These are phyloP conservation scores for Coemansia sp. DNA, from an alignment of 192 early-diverging fungal genomes.

Conservation along the genomic window DNA sequence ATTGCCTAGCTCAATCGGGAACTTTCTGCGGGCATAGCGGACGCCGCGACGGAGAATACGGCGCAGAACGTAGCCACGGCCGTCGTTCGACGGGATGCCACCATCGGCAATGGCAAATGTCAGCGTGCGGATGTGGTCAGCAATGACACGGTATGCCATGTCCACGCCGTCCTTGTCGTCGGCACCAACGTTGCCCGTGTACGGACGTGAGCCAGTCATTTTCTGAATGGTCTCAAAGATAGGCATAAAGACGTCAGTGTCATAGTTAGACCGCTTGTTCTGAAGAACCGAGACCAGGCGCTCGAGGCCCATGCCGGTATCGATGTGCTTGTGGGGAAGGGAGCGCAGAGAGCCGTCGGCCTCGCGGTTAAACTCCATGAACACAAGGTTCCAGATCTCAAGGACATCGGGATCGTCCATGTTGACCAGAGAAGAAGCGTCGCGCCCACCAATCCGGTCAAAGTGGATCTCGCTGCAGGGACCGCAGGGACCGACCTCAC, in stretches of 20 bases:
- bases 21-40: constrained; percentile 90
- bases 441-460: constrained; percentile 92
- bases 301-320: constrained; percentile 97
- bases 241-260: constrained; percentile 89
- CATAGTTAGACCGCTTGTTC: constrained; percentile 95
- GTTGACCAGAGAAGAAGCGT: constrained; percentile 88
- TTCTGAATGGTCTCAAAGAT: constrained; percentile 81
- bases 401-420: constrained; percentile 96
- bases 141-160: constrained; percentile 97
- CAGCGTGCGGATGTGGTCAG: constrained; percentile 95
- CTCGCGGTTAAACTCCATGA: constrained; percentile 99
- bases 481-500: constrained; percentile 94
- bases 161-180: constrained; percentile 94
- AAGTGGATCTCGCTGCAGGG: constrained; percentile 98
- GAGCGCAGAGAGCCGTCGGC: constrained; percentile 78
- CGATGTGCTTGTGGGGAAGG: constrained; percentile 95
- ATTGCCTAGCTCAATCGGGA: constrained; percentile 80
- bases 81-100: constrained; percentile 95
- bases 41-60: constrained; percentile 93
- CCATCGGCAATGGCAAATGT: constrained; percentile 97
- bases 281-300: constrained; percentile 93
- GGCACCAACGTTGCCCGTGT: constrained; percentile 81
- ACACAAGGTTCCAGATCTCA: constrained; percentile 99
- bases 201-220: constrained; percentile 80
- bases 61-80: constrained; percentile 96